Evolutionary conservation across 371 early-diverging fungal genomes (phyloP).

Genomic region (Mortierella sp.): DNA sequence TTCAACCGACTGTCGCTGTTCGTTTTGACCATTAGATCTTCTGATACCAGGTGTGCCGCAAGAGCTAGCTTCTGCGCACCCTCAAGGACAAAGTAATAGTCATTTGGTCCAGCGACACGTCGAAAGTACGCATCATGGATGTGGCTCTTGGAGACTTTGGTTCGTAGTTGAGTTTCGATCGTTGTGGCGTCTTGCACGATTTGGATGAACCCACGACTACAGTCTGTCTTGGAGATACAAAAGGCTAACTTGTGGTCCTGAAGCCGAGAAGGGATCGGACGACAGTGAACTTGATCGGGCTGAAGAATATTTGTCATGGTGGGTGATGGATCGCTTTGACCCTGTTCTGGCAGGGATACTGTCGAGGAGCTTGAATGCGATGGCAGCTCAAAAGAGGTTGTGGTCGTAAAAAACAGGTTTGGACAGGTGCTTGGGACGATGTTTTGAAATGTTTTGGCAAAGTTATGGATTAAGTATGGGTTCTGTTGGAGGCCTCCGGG

Average conservation of each 20-base stretch:
- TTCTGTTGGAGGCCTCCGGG: too few species aligned
- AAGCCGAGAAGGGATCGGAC: slow-evolving; percentile 18
- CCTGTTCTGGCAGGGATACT: not conserved
- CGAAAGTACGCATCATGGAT: slow-evolving; percentile 26
- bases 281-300: slow-evolving; percentile 26
- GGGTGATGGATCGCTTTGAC: not conserved
- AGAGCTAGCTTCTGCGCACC: slow-evolving; percentile 37
- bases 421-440: slow-evolving; percentile 26
- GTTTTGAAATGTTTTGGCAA: not conserved
- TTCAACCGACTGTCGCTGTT: not conserved
- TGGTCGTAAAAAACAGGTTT: slow-evolving; percentile 19
- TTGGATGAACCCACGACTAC: slow-evolving; percentile 36
- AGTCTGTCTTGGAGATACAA: slow-evolving; percentile 26
- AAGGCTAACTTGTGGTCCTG: slow-evolving; percentile 17
- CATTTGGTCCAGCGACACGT: slow-evolving; percentile 32
- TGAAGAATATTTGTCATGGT: not conserved
- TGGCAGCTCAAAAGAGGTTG: slow-evolving; percentile 19
- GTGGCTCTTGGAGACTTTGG: slow-evolving; percentile 21
- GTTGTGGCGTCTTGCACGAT: slow-evolving; percentile 10
- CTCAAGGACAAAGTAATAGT: slow-evolving; percentile 35
- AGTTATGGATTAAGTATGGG: too few species aligned
- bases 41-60: slow-evolving; percentile 29
- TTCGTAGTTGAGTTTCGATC: not conserved
- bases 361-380: slow-evolving; percentile 21
- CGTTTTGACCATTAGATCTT: slow-evolving; percentile 12